These are phyloP conservation scores for Dactylellina drechsleri DNA, from an alignment of 2,329 filamentous ascomycete genomes.

Conservation along the genomic window DNA sequence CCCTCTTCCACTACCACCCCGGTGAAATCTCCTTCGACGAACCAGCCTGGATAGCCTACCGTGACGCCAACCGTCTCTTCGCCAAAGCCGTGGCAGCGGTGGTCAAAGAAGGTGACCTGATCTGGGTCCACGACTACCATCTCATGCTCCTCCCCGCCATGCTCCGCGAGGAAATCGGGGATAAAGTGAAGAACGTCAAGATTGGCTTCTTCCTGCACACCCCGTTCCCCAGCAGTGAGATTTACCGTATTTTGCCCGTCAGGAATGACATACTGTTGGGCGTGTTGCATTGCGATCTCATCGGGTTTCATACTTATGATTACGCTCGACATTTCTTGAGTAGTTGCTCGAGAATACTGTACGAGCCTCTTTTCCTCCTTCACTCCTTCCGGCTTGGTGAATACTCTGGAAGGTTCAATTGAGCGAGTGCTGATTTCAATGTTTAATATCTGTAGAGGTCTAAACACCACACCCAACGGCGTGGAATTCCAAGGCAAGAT, in stretches of 20 bases:
- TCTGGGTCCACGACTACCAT: conserved; percentile 99
- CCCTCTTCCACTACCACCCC: conserved; percentile 97
- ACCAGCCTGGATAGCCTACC: conserved; percentile 90
- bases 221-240: conserved; percentile 94
- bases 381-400: too few relatives aligned
- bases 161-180: conserved; percentile 82
- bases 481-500: conserved; percentile 90
- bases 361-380: conserved; percentile 59
- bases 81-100: conserved; percentile 86
- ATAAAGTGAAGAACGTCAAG: conserved; percentile 87
- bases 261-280: conserved; percentile 87
- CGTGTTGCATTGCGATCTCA: conserved; percentile 90
- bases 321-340: conserved; percentile 98
- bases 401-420: too few relatives aligned
- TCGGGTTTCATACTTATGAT: conserved; percentile 98
- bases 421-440: too few relatives aligned
- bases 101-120: conserved; percentile 89
- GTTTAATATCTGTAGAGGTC: conserved; percentile 60
- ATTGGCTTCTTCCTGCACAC: conserved; percentile 99
- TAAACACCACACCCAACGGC: conserved; percentile 84
- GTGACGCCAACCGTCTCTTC: conserved; percentile 90
- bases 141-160: conserved; percentile 95
- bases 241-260: conserved; percentile 94
- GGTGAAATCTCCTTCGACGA: conserved; percentile 99
- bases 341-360: conserved; percentile 93